Conservation (phyloP, 192 early-diverging fungal species). For the Coemansia umbellata region DNA sequence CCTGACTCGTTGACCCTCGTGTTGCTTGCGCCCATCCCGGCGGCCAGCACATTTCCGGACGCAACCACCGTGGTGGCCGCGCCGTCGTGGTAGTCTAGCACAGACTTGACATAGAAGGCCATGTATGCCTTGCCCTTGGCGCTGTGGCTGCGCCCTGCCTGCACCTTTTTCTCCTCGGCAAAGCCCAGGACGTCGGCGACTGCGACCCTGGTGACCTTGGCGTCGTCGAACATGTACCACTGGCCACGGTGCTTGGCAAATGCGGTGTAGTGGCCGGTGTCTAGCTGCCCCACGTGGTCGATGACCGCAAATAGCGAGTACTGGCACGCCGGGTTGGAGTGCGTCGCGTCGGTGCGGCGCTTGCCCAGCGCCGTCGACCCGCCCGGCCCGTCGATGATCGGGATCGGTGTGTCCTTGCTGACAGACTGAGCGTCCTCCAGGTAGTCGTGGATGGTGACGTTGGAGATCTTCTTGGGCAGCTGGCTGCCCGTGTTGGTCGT, state of each 20-base stretch:
- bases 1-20: constrained; percentile 16
- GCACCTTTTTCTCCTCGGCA: constrained; percentile 59
- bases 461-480: constrained; percentile 24
- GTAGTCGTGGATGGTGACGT: constrained; percentile 8
- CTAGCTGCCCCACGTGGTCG: constrained; percentile 84
- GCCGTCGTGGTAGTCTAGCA: constrained; percentile 59
- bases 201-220: constrained; percentile 62
- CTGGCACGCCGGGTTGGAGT: constrained; percentile 63
- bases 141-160: constrained; percentile 19
- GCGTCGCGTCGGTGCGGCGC: constrained; percentile 28
- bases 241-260: constrained; percentile 71
- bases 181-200: constrained; percentile 68
- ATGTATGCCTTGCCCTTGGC: constrained; percentile 64
- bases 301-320: constrained; percentile 91
- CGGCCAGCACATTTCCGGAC: background rate
- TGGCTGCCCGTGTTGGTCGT: constrained; percentile 37
- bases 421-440: background rate
- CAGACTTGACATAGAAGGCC: constrained; percentile 80
- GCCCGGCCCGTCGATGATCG: constrained; percentile 31
- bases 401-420: constrained; percentile 16
- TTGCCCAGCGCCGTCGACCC: constrained; percentile 24
- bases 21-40: constrained; percentile 21
- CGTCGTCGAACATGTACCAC: constrained; percentile 93
- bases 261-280: constrained; percentile 94
- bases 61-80: background rate